Evolutionary conservation across 2,329 filamentous ascomycete genomes (phyloP).

Genomic region (Scopulariopsis brevicaulis): DNA sequence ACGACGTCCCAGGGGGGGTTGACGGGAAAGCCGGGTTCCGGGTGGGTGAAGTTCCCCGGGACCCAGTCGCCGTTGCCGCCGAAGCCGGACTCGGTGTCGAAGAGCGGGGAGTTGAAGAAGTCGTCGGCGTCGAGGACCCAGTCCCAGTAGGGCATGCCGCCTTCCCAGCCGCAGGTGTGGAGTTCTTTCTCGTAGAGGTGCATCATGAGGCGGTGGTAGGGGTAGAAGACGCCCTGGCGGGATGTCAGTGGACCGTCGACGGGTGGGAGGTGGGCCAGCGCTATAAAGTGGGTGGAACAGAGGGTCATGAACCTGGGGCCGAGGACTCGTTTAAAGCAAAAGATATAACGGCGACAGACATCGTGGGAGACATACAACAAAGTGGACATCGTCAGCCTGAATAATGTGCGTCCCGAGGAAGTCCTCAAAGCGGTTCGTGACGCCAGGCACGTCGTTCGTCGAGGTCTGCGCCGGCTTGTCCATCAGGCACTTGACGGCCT

Average conservation of each 20-base stretch:
- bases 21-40: constrained; percentile 5
- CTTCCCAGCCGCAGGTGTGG: constrained; percentile 20
- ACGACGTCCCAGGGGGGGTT: constrained; percentile 7
- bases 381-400: constrained; percentile 31
- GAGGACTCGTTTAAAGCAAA: not conserved
- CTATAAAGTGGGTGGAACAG: no score
- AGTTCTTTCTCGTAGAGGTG: constrained; percentile 18
- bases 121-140: constrained; percentile 20
- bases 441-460: constrained; percentile 22
- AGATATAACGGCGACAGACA: not conserved
- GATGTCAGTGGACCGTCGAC: not conserved
- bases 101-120: constrained; percentile 29
- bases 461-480: constrained; percentile 18
- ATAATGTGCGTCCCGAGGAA: constrained; percentile 36
- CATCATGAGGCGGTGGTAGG: constrained; percentile 19
- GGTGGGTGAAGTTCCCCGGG: constrained; percentile 22
- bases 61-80: constrained; percentile 34
- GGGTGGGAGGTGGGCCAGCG: not conserved
- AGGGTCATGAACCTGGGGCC: no score
- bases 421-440: constrained; percentile 34
- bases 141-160: constrained; percentile 34
- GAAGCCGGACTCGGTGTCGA: constrained; percentile 12
- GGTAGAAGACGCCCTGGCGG: constrained; percentile 13
- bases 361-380: not conserved
- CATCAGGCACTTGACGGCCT: constrained; percentile 32